Conservation (phyloP, 495 filamentous ascomycete genomes). For the Trichoderma reesei region DNA sequence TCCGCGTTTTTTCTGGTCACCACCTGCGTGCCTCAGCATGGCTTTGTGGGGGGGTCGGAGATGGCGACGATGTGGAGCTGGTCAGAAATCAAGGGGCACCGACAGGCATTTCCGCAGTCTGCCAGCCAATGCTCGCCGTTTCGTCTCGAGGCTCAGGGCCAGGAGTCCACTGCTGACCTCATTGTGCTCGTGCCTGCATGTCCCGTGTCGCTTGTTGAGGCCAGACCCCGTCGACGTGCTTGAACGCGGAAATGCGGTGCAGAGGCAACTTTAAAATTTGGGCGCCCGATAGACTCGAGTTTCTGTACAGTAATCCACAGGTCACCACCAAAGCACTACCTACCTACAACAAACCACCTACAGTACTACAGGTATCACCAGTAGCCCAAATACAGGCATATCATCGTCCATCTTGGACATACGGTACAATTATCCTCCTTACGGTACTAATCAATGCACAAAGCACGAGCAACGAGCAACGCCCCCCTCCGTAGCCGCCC, state of each 20-base stretch:
- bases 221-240: background rate
- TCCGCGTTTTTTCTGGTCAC: background rate
- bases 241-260: background rate
- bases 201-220: background rate
- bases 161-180: constrained; percentile 4
- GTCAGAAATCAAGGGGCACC: constrained; percentile 6
- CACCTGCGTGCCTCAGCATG: constrained; percentile 1
- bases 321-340: too few species aligned
- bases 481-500: background rate
- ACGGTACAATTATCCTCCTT: too few species aligned
- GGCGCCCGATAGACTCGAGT: too few species aligned
- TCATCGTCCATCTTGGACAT: too few species aligned
- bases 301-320: too few species aligned
- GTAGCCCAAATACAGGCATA: too few species aligned
- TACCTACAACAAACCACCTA: too few species aligned
- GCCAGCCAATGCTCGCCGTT: background rate
- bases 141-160: background rate
- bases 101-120: background rate
- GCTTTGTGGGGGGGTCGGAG: constrained; percentile 8
- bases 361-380: too few species aligned
- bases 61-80: constrained; percentile 8
- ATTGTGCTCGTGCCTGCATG: constrained; percentile 6
- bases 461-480: background rate
- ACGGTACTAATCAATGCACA: too few species aligned
- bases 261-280: too few species aligned